Evolutionary conservation across 140 eudicot species (phyloP), one percentile per base, ranked within the genome.

Genomic region (Flaveria floridana): DNA sequence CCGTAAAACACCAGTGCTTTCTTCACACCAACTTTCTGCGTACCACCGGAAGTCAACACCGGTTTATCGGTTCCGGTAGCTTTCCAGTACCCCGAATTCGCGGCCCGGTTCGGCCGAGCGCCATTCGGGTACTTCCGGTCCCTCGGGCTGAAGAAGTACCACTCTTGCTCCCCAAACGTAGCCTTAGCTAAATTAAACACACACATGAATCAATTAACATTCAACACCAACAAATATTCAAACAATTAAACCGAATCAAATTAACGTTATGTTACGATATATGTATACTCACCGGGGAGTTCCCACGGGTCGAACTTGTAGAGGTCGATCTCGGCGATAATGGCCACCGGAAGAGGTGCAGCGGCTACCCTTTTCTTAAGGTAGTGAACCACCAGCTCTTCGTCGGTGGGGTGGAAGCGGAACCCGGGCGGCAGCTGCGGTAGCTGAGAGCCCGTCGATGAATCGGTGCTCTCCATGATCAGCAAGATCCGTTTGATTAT

Each of bases 11-110:
- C 97, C 12, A 92, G 77, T 0, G 96, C 97, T 55, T 92, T 92
- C 62, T 92, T 92, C 1, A 92, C 97, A 20, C 97, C 97, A 47
- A 89, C 97, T 48, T 87, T 92, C 70, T 89, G 95, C 1, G 87
- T 78, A 16, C 92, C 95, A 0, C 97, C 97, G 1, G 86, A 82
- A 0, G 91, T 87, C 78, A 92, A 57, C 67, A 92, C 90, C 53
- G 97, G 97, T 77, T 92, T 92, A 71, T 92, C 97, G 0, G 97
- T 91, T 55, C 97, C 97, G 0, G 97, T 91, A 0, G 97, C 97
- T 68, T 91, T 91, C 97, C 97, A 91, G 21, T 91, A 91, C 12
- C 97, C 97, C 0, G 97, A 89, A 16, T 88, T 87, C 7, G 97
- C 97, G 0, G 97, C 97, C 71, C 97, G 42, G 78, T 91, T 91